Percentiles rank a stretch among this genome's conserved stretches.
These are phyloP conservation scores for Boletus fagicola DNA, from an alignment of 768 basidiomycete species.

Conservation along the genomic window DNA sequence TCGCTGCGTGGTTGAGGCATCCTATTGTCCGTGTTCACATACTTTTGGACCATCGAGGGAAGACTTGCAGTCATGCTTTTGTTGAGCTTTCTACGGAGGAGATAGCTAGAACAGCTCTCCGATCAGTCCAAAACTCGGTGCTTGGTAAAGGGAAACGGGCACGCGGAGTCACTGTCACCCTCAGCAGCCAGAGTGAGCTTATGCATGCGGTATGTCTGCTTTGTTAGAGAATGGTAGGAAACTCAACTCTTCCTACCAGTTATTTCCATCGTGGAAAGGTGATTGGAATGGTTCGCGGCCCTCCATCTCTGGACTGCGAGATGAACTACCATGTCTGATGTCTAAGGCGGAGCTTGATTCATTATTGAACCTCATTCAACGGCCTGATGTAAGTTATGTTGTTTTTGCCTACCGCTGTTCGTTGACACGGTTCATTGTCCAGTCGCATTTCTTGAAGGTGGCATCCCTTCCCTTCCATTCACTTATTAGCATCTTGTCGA, in stretches of 20 bases:
- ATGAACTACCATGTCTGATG: constrained; percentile 60
- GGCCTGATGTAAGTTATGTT: constrained; percentile 61
- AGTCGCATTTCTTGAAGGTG: constrained; percentile 88
- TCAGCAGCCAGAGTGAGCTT: constrained; percentile 76
- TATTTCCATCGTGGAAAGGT: constrained; percentile 82
- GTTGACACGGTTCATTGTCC: constrained; percentile 15
- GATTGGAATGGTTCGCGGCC: constrained; percentile 67
- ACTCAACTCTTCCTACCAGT: constrained; percentile 35
- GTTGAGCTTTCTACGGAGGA: constrained; percentile 66
- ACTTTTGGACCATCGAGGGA: constrained; percentile 76
- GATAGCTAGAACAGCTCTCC: constrained; percentile 63
- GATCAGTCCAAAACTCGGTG: constrained; percentile 52
- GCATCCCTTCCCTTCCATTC: constrained; percentile 78
- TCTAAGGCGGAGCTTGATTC: constrained; percentile 65
- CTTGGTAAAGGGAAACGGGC: constrained; percentile 77
- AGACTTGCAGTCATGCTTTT: constrained; percentile 82
- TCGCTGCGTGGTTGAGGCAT: constrained; percentile 66
- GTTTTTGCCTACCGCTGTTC: not conserved
- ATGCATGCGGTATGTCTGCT: constrained; percentile 62
- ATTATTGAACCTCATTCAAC: constrained; percentile 66
- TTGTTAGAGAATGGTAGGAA: not conserved
- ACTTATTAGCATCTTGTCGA: constrained; percentile 70
- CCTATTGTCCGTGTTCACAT: constrained; percentile 67
- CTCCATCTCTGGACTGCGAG: constrained; percentile 61
- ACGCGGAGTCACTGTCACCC: constrained; percentile 79